Base-by-base conservation (phyloP, 202 grass and related monocot genomes). In the Panicum hallii region DNA sequence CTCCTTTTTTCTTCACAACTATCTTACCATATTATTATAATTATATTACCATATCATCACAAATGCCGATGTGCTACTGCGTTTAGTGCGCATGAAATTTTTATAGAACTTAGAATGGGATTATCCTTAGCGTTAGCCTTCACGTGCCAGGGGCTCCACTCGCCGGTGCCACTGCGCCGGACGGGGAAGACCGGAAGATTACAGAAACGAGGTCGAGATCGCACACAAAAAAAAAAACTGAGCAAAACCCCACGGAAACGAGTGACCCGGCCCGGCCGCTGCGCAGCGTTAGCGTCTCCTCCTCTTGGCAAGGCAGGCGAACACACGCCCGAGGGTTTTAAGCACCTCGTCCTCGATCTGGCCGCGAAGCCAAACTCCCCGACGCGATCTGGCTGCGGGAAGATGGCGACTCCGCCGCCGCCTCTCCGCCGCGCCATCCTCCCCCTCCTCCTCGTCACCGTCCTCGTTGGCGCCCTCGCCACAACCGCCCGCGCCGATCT, bases 401-500 rank as follows among this genome's bases (percentile, higher is more conserved):
- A 16, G 28, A 96, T 96, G 97, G 97, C 87, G 85, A 84, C 78
- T 74, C 44, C 40, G 28, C 54, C n/a, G 80, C 47, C 76, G 48
- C 79, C 82, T 32, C 49, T 10, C 73, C 83, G 66, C 70, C 84
- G 7, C n/a, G 47, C 49, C 40, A 56, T 61, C 55, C 20, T 54
- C 43, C 26, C 26, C 26, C 69, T 86, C 36, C 69, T 86, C 36
- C 14, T 90, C 50, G 5, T 94, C 8, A 2, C 87, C 65, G 3
- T 82, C 46, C 40, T 78, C 43, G 34, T 57, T 10, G n/a, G 55
- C 34, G 54, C 53, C 32, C 63, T 91, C 20, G 75, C 70, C 48
- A 79, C 89, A 17, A 19, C 87, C 12, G 83, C 88, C 13, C 79
- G 79, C 55, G 92, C 97, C 53, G 97, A 99, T 87, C 93, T 99